Conservation (phyloP, 2,329 filamentous ascomycete species). For the Ophiostoma populinum region DNA sequence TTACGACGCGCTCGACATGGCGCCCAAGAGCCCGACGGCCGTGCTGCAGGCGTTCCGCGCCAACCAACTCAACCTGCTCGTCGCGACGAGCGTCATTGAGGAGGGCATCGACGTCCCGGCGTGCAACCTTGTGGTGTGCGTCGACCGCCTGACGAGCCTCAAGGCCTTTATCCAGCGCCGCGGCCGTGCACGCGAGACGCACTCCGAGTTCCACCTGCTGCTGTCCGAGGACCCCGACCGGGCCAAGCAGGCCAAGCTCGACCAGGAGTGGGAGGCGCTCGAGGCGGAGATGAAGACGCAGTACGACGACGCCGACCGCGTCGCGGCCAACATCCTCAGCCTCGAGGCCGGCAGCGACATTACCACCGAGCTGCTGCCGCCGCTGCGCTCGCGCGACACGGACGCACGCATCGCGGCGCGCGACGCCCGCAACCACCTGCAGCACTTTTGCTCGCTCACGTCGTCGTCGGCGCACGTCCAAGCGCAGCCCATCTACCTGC, state of each 20-base stretch:
- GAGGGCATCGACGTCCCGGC: conserved; percentile 52
- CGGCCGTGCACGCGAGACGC: conserved; percentile 31
- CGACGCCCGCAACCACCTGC: conserved; percentile 57
- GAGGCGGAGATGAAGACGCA: conserved; percentile 56
- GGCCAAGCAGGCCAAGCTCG: not conserved
- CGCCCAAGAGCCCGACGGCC: conserved; percentile 17
- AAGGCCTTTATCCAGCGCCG: conserved; percentile 42
- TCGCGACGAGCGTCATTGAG: conserved; percentile 47
- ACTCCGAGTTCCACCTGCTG: conserved; percentile 33
- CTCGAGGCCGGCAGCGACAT: conserved; percentile 28
- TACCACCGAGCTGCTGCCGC: conserved; percentile 15
- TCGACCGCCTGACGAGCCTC: conserved; percentile 33
- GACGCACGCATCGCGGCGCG: conserved; percentile 54
- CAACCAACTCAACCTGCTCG: conserved; percentile 37
- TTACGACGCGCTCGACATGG: conserved; percentile 15
- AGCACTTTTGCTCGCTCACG: conserved; percentile 61
- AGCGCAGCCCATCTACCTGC: conserved; percentile 44
- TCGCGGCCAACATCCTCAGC: conserved; percentile 25
- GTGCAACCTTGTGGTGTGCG: conserved; percentile 45
- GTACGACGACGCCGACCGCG: conserved; percentile 48
- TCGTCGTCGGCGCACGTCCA: conserved; percentile 43
- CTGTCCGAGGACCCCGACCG: conserved; percentile 11
- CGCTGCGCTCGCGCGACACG: conserved; percentile 17
- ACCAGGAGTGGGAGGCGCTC: conserved; percentile 40
- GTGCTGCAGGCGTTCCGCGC: conserved; percentile 32